Evolutionary conservation across 202 grass and related monocot species (phyloP), one percentile per base, ranked within the genome.

Genomic region (Setaria italica): DNA sequence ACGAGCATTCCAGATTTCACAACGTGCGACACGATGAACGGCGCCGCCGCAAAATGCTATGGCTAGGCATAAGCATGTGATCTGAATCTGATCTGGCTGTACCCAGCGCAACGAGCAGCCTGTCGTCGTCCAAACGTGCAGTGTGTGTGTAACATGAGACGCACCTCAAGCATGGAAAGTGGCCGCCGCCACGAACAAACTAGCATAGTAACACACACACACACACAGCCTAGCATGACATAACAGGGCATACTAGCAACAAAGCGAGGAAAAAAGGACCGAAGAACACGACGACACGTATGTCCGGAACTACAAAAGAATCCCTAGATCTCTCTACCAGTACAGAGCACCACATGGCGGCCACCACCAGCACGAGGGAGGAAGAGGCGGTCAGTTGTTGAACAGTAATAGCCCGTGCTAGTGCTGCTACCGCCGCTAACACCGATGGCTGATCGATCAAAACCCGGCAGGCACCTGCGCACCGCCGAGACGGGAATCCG

Each of bases 221-320:
- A 41, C 39, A 35, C 49, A 54, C 72, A 37, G 9, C 70, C 70
- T n/a, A 83, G 5, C 35, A 71, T 7, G 11, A 15, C 2, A 12
- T n/a, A 21, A 46, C 13, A 33, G 20, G 4, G 58, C 58, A 29
- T 60, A 60, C 21, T n/a, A 62, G 39, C 39, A 77, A 13, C 30
- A 59, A 66, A 4, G 34, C 0, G 9, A 16, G 2, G 8, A 14
- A 17, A 67, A 30, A 64, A 32, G 12, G 34, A 21, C 35, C 4
- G 25, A 7, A 9, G 15, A 62, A 9, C 9, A 50, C 60, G 12
- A 35, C 65, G 11, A 74, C 84, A 83, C 78, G 47, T 87, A 87
- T 76, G 81, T 80, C 76, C 71, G 43, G 33, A 80, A 70, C 80
- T 80, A 85, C 75, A 47, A 87, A 87, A 90, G 87, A 81, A 90